Evolutionary conservation across 2,329 filamentous ascomycete genomes (phyloP).

Genomic region (Diplodia mutila): DNA sequence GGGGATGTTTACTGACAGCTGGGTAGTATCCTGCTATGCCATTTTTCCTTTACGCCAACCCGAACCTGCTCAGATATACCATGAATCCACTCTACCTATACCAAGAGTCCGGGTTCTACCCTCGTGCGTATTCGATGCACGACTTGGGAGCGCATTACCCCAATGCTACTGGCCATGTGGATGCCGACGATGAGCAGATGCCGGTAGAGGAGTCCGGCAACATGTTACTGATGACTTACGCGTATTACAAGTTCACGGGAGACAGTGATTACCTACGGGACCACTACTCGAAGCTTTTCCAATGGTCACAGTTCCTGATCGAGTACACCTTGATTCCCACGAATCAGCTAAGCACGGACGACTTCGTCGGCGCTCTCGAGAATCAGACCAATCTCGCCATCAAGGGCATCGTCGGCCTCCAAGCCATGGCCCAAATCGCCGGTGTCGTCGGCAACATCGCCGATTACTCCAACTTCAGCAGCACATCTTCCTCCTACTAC

Average conservation of each 20-base stretch:
- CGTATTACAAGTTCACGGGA: constrained; percentile 28
- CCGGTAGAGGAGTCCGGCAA: constrained; percentile 29
- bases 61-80: constrained; percentile 22
- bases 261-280: constrained; percentile 25
- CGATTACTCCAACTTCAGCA: constrained; percentile 30
- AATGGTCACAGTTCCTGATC: constrained; percentile 31
- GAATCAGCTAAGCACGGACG: constrained; percentile 29
- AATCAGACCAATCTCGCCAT: constrained; percentile 35
- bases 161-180: constrained; percentile 27
- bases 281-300: constrained; percentile 29
- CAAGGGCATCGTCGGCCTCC: constrained; percentile 33
- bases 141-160: constrained; percentile 27
- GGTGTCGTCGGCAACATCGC: constrained; percentile 17
- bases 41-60: constrained; percentile 27
- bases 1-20: neutral
- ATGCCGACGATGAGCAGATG: constrained; percentile 27
- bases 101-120: constrained; percentile 30
- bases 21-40: constrained; percentile 26
- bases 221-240: constrained; percentile 29
- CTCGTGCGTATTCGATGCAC: constrained; percentile 29
- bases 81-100: constrained; percentile 32
- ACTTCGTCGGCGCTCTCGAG: constrained; percentile 30
- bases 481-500: constrained; percentile 29
- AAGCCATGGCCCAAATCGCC: constrained; percentile 32
- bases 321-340: constrained; percentile 29